Percentiles rank a stretch among this genome's conserved stretches.
Conservation (phyloP, 208 protist species). For the Zelonia costaricensis region DNA sequence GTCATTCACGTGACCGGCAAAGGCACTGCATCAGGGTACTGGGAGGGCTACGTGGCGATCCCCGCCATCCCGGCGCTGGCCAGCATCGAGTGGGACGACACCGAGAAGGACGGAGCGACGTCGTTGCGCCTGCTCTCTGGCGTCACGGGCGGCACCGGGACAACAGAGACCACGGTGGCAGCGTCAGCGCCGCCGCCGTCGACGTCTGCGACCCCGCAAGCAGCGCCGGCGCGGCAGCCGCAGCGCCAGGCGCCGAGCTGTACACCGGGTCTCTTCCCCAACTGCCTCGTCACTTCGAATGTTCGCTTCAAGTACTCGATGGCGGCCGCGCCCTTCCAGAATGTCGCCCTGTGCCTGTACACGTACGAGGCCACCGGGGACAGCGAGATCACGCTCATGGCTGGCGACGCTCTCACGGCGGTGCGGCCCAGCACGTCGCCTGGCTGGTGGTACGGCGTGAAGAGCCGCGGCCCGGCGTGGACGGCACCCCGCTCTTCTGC, state of each 20-base stretch:
- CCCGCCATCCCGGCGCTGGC: constrained; percentile 13
- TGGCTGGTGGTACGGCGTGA: constrained; percentile 80
- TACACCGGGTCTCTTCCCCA: constrained; percentile 48
- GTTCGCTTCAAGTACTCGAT: constrained; percentile 19
- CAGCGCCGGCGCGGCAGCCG: not conserved
- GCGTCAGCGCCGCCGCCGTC: too few relatives aligned
- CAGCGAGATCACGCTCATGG: constrained; percentile 61
- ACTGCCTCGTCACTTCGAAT: constrained; percentile 67
- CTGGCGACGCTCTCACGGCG: constrained; percentile 56
- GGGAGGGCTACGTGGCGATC: constrained; percentile 72
- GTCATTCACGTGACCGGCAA: constrained; percentile 84
- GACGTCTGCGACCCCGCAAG: too few relatives aligned
- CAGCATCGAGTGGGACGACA: constrained; percentile 1
- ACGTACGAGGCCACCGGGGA: constrained; percentile 50
- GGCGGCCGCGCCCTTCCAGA: constrained; percentile 22
- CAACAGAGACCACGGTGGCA: not conserved
- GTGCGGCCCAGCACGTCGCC: constrained; percentile 43
- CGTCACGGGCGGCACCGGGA: not conserved
- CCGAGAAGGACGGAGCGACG: not conserved
- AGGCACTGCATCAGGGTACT: constrained; percentile 77
- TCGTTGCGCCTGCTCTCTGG: not conserved
- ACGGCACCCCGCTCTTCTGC: constrained; percentile 21
- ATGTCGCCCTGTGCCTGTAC: constrained; percentile 71
- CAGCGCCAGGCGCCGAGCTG: not conserved
- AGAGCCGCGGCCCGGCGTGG: constrained; percentile 23